phyloP scores from a whole-genome alignment of 1,139 yeast genomes.

The Pichia sp. region DNA sequence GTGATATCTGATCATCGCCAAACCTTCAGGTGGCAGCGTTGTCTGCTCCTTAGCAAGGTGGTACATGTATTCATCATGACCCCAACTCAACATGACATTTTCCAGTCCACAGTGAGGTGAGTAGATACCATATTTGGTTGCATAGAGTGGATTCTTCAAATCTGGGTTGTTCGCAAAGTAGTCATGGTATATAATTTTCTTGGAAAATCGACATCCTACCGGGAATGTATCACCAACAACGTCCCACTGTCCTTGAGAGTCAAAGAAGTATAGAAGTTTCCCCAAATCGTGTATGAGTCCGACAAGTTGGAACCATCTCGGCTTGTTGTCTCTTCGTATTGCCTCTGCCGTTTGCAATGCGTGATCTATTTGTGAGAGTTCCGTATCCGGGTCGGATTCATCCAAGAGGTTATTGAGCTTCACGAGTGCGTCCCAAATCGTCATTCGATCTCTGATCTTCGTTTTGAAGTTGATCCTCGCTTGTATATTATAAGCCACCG shows the following conservation, averaged over 20 bases:
- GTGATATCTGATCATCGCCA: conserved; percentile 72
- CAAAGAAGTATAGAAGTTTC: conserved; percentile 59
- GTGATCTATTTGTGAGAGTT: conserved; percentile 66
- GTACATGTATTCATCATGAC: conserved; percentile 74
- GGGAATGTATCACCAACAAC: conserved; percentile 81
- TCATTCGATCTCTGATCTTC: conserved; percentile 55
- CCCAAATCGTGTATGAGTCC: conserved; percentile 70
- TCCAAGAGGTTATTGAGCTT: conserved; percentile 56
- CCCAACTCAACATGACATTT: conserved; percentile 71
- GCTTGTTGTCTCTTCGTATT: conserved; percentile 57
- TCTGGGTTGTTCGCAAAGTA: conserved; percentile 58
- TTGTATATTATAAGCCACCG: conserved; percentile 66
- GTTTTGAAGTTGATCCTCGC: conserved; percentile 67
- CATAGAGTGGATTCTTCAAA: conserved; percentile 54
- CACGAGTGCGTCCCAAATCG: conserved; percentile 66
- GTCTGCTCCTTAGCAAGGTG: conserved; percentile 62
- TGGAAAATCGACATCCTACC: conserved; percentile 61
- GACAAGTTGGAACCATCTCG: conserved; percentile 71
- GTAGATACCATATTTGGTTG: conserved; percentile 61
- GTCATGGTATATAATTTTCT: conserved; percentile 53
- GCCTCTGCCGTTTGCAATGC: conserved; percentile 76
- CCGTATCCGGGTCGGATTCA: conserved; percentile 73
- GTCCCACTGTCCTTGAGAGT: conserved; percentile 73
- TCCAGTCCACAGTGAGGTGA: conserved; percentile 60
- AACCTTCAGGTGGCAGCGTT: conserved; percentile 54